These are phyloP conservation scores for Colletotrichum spaethianum DNA, from an alignment of 2,329 filamentous ascomycete species.

Conservation along the genomic window DNA sequence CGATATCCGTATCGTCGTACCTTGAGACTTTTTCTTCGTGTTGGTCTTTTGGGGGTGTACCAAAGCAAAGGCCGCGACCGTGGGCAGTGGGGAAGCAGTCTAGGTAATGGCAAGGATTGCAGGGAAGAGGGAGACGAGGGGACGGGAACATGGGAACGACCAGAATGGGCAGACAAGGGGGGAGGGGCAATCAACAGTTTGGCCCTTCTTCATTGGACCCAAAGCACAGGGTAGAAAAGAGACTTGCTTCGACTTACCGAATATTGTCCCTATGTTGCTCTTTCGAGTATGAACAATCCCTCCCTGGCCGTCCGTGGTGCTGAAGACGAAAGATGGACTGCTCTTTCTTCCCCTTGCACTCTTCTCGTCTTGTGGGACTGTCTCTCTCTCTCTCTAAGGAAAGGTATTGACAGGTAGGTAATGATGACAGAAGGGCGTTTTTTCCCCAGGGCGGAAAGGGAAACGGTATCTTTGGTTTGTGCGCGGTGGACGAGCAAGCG, in stretches of 20 bases:
- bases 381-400: neutral
- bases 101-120: neutral
- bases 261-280: neutral
- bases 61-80: neutral
- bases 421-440: constrained; percentile 17
- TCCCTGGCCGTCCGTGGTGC: neutral
- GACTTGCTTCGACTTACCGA: constrained; percentile 13
- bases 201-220: neutral
- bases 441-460: neutral
- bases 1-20: constrained; percentile 8
- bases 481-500: constrained; percentile 11
- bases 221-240: neutral
- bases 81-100: neutral
- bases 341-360: neutral
- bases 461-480: constrained; percentile 22
- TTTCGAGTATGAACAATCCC: neutral
- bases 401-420: neutral
- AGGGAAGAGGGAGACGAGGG: constrained; percentile 7
- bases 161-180: constrained; percentile 9
- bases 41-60: neutral
- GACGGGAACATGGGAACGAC: constrained; percentile 6
- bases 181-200: neutral
- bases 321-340: neutral
- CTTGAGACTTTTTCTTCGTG: neutral
- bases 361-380: neutral